phyloP scores from a whole-genome alignment of 257 asterid genomes.

The Petunia secreta region DNA sequence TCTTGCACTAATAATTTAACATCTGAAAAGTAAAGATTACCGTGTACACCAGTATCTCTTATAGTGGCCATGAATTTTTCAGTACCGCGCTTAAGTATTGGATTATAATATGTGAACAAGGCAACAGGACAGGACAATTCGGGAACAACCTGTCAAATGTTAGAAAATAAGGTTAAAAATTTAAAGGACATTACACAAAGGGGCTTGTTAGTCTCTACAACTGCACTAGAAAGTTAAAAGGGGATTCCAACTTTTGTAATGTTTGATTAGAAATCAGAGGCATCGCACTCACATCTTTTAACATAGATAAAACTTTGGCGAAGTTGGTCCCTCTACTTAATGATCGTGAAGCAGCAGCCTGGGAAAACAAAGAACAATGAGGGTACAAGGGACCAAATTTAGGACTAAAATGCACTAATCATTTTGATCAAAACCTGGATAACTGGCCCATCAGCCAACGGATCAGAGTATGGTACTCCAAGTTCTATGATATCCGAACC shows the following conservation, averaged over 20 bases:
- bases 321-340: slow-evolving; percentile 73
- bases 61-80: slow-evolving; percentile 78
- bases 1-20: background rate
- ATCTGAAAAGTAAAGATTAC: slow-evolving; percentile 40
- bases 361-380: slow-evolving; percentile 26
- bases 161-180: slow-evolving; percentile 16
- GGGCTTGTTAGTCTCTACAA: background rate
- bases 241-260: background rate
- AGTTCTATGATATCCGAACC: slow-evolving; percentile 87
- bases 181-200: background rate
- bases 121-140: slow-evolving; percentile 84
- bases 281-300: slow-evolving; percentile 66
- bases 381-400: background rate
- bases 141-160: slow-evolving; percentile 65
- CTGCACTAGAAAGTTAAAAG: slow-evolving; percentile 8
- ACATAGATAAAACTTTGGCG: slow-evolving; percentile 67
- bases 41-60: slow-evolving; percentile 75
- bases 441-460: slow-evolving; percentile 97
- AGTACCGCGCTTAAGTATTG: slow-evolving; percentile 83
- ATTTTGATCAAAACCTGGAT: slow-evolving; percentile 59
- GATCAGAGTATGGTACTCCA: slow-evolving; percentile 94
- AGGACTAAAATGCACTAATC: background rate
- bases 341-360: slow-evolving; percentile 90
- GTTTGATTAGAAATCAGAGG: background rate
- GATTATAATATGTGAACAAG: slow-evolving; percentile 83